Evolutionary conservation across 306 rosid genomes (phyloP).

Genomic region (Cajanus cajan): DNA sequence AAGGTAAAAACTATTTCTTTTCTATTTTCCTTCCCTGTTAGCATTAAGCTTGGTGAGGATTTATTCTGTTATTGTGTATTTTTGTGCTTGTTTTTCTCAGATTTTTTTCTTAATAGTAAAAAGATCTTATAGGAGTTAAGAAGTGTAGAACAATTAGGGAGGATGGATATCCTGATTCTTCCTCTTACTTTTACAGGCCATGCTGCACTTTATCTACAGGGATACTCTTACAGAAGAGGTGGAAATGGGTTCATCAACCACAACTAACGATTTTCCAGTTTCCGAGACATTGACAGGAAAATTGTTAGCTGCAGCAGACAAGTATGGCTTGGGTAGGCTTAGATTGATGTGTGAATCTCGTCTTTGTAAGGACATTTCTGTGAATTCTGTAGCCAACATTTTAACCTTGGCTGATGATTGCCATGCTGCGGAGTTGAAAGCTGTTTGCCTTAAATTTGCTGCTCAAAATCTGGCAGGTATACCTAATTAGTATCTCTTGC

Average conservation of each 20-base stretch:
- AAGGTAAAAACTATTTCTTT: constrained; percentile 52
- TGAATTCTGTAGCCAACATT: constrained; percentile 70
- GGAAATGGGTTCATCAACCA: constrained; percentile 47
- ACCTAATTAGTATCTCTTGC: constrained; percentile 10
- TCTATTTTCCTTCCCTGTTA: background rate
- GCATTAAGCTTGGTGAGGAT: constrained; percentile 16
- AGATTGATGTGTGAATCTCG: constrained; percentile 80
- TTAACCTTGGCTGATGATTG: constrained; percentile 71
- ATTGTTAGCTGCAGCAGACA: constrained; percentile 79
- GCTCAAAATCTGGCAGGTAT: constrained; percentile 85
- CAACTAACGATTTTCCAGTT: constrained; percentile 44
- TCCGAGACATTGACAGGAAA: constrained; percentile 66
- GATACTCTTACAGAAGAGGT: constrained; percentile 72
- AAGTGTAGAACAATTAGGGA: background rate
- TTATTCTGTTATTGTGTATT: background rate
- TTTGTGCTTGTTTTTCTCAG: background rate
- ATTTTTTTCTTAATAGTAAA: background rate
- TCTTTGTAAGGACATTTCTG: constrained; percentile 78
- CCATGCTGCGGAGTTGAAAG: constrained; percentile 67
- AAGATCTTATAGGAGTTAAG: background rate
- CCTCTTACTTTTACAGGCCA: constrained; percentile 50
- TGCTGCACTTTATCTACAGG: constrained; percentile 80
- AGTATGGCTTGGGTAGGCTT: constrained; percentile 71
- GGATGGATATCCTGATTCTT: constrained; percentile 25
- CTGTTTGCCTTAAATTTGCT: constrained; percentile 81